These are phyloP conservation scores for Periconia macrospinosa DNA, from an alignment of 2,329 filamentous ascomycete genomes.

Conservation along the genomic window DNA sequence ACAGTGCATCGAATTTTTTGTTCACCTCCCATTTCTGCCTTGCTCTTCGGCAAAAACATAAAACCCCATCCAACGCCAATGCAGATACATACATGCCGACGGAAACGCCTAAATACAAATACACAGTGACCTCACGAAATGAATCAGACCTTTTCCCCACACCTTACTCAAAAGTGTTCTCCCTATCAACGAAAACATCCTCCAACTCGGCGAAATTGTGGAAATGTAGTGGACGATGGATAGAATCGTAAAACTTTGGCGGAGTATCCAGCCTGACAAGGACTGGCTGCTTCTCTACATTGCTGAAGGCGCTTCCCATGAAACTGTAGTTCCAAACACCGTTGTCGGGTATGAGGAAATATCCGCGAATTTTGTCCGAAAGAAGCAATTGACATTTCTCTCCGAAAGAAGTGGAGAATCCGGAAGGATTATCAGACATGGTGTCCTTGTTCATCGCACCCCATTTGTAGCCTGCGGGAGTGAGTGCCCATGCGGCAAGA, in stretches of 20 bases:
- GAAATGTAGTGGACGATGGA: constrained; percentile 93
- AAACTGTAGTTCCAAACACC: constrained; percentile 98
- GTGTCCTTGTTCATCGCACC: constrained; percentile 93
- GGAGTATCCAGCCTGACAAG: constrained; percentile 95
- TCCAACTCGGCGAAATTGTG: constrained; percentile 96
- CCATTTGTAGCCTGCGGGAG: constrained; percentile 93
- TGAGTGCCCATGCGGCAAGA: constrained; percentile 89
- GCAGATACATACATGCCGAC: background rate
- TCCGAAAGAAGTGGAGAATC: constrained; percentile 89
- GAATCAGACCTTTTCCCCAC: background rate
- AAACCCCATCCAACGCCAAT: background rate
- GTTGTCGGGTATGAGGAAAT: constrained; percentile 92
- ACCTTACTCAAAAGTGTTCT: constrained; percentile 84
- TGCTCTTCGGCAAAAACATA: too few relatives aligned
- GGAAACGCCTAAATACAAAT: background rate
- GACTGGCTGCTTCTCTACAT: constrained; percentile 86
- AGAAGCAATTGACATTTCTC: constrained; percentile 93
- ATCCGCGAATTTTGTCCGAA: constrained; percentile 90
- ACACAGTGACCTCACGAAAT: too few relatives aligned
- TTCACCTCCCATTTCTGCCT: too few relatives aligned
- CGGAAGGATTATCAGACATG: constrained; percentile 88
- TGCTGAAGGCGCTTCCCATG: constrained; percentile 86
- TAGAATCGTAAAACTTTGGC: constrained; percentile 82
- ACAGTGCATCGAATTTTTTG: too few relatives aligned
- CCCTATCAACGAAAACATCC: constrained; percentile 92